phyloP scores from a whole-genome alignment of 1,139 yeast genomes.

The Hyphopichia burtonii region DNA sequence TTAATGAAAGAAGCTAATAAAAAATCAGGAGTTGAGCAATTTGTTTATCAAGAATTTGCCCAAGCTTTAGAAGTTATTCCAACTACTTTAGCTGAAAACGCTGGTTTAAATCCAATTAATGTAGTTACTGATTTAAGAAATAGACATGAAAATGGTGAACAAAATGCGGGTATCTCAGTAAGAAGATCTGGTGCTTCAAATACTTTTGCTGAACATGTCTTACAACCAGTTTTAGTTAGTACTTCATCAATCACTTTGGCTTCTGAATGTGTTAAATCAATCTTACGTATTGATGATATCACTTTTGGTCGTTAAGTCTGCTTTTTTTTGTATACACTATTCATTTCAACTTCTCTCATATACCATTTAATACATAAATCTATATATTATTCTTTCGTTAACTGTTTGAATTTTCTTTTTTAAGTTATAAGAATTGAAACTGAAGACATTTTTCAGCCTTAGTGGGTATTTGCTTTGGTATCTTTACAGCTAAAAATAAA shows the following conservation, averaged over 20 bases:
- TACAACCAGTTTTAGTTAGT: slow-evolving; percentile 94
- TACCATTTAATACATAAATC: background rate
- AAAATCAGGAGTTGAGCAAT: slow-evolving; percentile 87
- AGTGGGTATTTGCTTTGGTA: slow-evolving; percentile 41
- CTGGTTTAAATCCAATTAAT: slow-evolving; percentile 92
- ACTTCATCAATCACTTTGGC: slow-evolving; percentile 93
- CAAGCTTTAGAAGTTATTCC: slow-evolving; percentile 95
- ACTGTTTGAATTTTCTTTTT: background rate
- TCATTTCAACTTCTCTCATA: background rate
- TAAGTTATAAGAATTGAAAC: too few relatives aligned
- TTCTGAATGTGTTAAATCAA: slow-evolving; percentile 93
- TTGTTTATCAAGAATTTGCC: slow-evolving; percentile 95
- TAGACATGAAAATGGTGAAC: slow-evolving; percentile 88
- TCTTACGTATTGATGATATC: slow-evolving; percentile 93
- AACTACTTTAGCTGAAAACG: slow-evolving; percentile 95
- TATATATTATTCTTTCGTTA: background rate
- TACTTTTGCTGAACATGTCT: slow-evolving; percentile 88
- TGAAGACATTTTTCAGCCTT: background rate
- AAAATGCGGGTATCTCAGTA: slow-evolving; percentile 92
- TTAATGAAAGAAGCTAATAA: slow-evolving; percentile 75
- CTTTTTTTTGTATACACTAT: background rate
- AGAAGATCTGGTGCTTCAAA: slow-evolving; percentile 92
- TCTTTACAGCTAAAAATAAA: slow-evolving; percentile 86
- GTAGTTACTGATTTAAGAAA: slow-evolving; percentile 94
- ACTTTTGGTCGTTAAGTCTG: slow-evolving; percentile 49